These are phyloP conservation scores for Canariomyces notabilis DNA, from an alignment of 2,329 filamentous ascomycete genomes.

Conservation along the genomic window DNA sequence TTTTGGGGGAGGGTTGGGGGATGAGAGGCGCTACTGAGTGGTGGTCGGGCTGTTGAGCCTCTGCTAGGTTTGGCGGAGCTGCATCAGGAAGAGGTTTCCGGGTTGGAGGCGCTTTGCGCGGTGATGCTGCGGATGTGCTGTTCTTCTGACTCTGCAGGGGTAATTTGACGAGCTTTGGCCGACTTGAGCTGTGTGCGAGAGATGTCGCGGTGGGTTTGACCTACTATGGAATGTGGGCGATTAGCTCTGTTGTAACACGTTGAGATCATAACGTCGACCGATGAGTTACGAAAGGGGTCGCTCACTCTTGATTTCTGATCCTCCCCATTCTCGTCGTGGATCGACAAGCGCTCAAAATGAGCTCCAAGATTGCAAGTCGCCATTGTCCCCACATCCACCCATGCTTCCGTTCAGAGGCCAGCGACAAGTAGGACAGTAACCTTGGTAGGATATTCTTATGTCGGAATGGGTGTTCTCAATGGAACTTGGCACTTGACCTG, in stretches of 20 bases:
- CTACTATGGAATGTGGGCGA: conserved; percentile 35
- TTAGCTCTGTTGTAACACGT: background rate
- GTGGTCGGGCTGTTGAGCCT: conserved; percentile 45
- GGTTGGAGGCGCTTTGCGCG: conserved; percentile 31
- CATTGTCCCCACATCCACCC: conserved; percentile 40
- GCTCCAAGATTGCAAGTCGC: conserved; percentile 74
- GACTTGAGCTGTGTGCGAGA: conserved; percentile 50
- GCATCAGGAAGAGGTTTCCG: conserved; percentile 38
- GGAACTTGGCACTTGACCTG: too few relatives aligned
- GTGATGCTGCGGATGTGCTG: conserved; percentile 26
- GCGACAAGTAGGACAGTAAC: too few relatives aligned
- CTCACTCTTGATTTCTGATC: conserved; percentile 74
- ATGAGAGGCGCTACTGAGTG: too few relatives aligned
- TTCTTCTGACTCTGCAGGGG: conserved; percentile 73
- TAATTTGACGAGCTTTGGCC: conserved; percentile 81
- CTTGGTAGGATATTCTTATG: too few relatives aligned
- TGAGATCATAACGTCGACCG: background rate
- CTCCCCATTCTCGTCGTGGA: conserved; percentile 74
- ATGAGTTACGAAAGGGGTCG: conserved; percentile 12
- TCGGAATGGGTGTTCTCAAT: too few relatives aligned
- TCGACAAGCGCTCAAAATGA: conserved; percentile 83
- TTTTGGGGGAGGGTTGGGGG: conserved; percentile 41
- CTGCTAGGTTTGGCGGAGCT: conserved; percentile 46
- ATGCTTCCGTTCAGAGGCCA: too few relatives aligned
- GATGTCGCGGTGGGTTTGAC: background rate